Base-by-base conservation (phyloP, 257 asterid species). In the Solanum chiquidenum region DNA sequence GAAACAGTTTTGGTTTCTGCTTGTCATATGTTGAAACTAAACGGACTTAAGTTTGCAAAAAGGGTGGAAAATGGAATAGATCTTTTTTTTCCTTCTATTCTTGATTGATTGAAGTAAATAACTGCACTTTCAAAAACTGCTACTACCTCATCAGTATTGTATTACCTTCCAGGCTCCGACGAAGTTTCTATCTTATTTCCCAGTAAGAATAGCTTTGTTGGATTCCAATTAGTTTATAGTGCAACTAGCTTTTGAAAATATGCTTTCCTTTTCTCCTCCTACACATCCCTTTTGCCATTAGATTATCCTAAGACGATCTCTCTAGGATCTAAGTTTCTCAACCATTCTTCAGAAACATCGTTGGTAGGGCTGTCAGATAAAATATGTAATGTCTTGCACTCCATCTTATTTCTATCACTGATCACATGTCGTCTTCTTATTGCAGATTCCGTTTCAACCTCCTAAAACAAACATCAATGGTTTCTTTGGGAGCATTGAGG, bases 391-490 rank as follows among this genome's bases (percentile, higher is more conserved):
- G 27, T 46, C 85, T 5, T 27, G 27, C 69, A 82, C 44, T 29
- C 29, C 6, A 21, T 49, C 42, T 85, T 85, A 38, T 64, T 68
- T 68, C 12, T 85, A 68, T 68, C 31, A 55, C 27, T 31, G 29
- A 7, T 55, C 27, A 85, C 68, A 42, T 29, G 79, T 40, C n/a
- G 66, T 84, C 72, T 38, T 40, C 46, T 79, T 34, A 80, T 29
- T 90, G 86, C 93, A 97, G 99, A 91, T 94, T 88, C 94, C 98
- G 35, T 97, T 94, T 92, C 94, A 94, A 92, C 99, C 98, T 88
- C 97, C 98, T 21, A 91, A 93, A 91, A 90, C 95, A 60, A 90
- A 95, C 86, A 69, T 90, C 58, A 92, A 90, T 91, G 98, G 98
- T 49, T 94, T 95, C 92, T 94, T 95, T 89, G 98, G 89, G 90